A percentile compares a stretch with the other conserved stretches of the same genome.
Evolutionary conservation across 495 filamentous ascomycete species (phyloP).

Genomic region (Aspergillus bridgeri): DNA sequence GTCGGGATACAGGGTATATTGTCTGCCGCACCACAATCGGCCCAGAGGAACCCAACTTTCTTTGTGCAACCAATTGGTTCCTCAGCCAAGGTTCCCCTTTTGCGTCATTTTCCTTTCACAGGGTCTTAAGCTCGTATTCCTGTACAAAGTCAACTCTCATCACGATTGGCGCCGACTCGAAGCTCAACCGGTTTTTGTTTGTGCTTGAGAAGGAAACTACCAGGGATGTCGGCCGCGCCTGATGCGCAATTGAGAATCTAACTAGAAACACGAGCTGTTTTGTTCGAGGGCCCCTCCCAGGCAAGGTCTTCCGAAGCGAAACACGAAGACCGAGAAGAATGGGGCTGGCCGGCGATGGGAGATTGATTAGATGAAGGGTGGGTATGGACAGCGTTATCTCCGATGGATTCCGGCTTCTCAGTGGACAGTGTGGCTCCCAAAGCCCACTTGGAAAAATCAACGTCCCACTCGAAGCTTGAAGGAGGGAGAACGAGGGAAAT

Average conservation of each 20-base stretch:
- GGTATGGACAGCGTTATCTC: constrained; percentile 21
- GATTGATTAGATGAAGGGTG: constrained; percentile 30
- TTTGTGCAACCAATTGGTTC: not conserved
- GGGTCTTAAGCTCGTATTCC: not conserved
- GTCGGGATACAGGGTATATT: not conserved
- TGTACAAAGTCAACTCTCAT: not conserved
- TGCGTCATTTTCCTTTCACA: not conserved
- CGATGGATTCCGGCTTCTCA: constrained; percentile 13
- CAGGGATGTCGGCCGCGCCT: not conserved
- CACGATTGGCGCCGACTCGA: not conserved
- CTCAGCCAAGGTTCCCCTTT: not conserved
- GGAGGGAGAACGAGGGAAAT: not conserved
- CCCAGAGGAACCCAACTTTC: not conserved
- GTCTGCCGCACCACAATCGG: not conserved
- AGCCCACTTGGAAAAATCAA: not conserved
- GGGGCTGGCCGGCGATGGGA: not conserved
- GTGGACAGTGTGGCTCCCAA: constrained; percentile 9
- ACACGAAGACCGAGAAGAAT: constrained; percentile 4
- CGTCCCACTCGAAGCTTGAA: not conserved
- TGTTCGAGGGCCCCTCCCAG: not conserved
- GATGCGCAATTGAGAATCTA: not conserved
- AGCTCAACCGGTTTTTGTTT: not conserved
- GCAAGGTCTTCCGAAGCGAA: not conserved
- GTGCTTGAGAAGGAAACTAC: not conserved
- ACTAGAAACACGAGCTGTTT: not conserved